Percentiles rank a stretch among this genome's conserved stretches.
Conservation (phyloP, 148 eudicot species). For the Vaccinium darrowii region DNA sequence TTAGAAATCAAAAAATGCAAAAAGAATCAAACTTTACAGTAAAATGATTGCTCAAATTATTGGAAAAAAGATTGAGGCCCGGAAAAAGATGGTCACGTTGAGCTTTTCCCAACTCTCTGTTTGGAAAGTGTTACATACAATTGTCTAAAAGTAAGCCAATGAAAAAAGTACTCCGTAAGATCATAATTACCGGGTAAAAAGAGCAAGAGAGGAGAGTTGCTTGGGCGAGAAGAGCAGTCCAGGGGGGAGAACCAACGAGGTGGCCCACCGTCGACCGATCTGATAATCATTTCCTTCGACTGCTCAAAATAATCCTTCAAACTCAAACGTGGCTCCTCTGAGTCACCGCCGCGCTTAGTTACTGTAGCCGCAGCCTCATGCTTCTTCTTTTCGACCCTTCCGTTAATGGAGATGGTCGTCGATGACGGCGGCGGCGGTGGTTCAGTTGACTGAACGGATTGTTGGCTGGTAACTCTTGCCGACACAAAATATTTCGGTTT, state of each 20-base stretch:
- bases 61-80: background rate
- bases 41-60: constrained; percentile 3
- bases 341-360: background rate
- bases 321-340: constrained; percentile 8
- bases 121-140: background rate
- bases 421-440: background rate
- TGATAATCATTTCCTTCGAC: constrained; percentile 35
- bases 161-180: background rate
- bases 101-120: background rate
- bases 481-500: background rate
- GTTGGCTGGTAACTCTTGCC: constrained; percentile 1
- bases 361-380: background rate
- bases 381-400: background rate
- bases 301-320: constrained; percentile 43
- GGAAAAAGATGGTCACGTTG: background rate
- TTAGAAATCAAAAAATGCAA: background rate
- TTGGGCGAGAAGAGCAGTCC: constrained; percentile 24
- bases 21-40: background rate
- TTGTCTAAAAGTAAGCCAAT: background rate
- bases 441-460: background rate
- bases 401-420: background rate
- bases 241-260: constrained; percentile 62
- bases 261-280: constrained; percentile 30
- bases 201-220: constrained; percentile 45
- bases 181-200: constrained; percentile 46